A percentile compares a stretch with the other conserved stretches of the same genome.
phyloP scores from a whole-genome alignment of 202 grass and related monocot species.

The Digitaria exilis region DNA sequence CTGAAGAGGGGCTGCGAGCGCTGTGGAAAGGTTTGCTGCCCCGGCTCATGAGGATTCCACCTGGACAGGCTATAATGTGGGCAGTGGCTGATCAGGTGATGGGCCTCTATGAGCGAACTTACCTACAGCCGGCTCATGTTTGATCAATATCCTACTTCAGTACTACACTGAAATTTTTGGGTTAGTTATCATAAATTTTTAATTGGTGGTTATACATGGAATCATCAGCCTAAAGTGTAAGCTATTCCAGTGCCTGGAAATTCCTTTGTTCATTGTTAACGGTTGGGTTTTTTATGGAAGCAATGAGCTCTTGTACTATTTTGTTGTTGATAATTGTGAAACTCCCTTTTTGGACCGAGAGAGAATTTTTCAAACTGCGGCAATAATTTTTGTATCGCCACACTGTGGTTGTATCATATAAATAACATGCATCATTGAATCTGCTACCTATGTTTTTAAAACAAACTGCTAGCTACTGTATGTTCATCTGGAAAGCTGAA shows the following conservation, averaged over 20 bases:
- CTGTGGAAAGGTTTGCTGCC: conserved; percentile 96
- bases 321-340: conserved; percentile 28
- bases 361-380: not conserved
- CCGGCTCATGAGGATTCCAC: conserved; percentile 96
- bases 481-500: not conserved
- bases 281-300: conserved; percentile 13
- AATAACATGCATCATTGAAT: not conserved
- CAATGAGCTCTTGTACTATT: conserved; percentile 33
- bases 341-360: not conserved
- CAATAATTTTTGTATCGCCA: too few relatives aligned
- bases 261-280: conserved; percentile 44
- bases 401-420: not conserved
- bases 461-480: not conserved
- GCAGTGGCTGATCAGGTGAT: conserved; percentile 87
- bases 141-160: conserved; percentile 28
- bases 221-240: not conserved
- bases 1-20: conserved; percentile 67
- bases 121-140: conserved; percentile 49
- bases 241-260: conserved; percentile 21
- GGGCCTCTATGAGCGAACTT: conserved; percentile 79
- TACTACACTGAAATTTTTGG: conserved; percentile 23
- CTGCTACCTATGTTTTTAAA: too few relatives aligned
- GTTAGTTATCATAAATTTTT: conserved; percentile 16
- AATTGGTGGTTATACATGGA: not conserved
- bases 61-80: conserved; percentile 96